Base-by-base conservation (phyloP, 345 rosid genomes). In the Excoecaria cochinchinensis region DNA sequence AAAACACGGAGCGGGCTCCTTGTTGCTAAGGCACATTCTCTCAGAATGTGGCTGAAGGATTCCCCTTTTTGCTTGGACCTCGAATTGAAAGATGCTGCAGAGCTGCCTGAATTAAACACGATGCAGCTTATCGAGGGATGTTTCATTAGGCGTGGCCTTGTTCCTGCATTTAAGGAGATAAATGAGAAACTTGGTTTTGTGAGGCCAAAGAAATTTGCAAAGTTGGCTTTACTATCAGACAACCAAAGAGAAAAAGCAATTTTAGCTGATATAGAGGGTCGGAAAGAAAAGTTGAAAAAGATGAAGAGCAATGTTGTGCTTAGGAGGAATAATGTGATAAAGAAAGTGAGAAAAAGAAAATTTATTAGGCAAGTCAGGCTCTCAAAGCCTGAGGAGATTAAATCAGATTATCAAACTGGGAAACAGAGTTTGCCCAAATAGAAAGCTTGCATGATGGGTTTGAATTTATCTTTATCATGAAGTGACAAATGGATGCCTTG, bases 31-130 rank as follows among this genome's bases (percentile, higher is more conserved):
- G 95, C 92, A 36, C 97, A 92, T 77, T 91, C 99, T 67, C 92
- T 95, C 46, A 86, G 90, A 77, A 95, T 95, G 99, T 95, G 99
- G 99, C 81, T 95, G 78, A 95, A 92, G 84, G 99, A 95, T 82
- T 92, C 97, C 5, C 97, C 97, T 0, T 95, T 95, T 82, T 95
- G 99, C 85, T 79, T 91, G 65, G 99, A 95, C 88, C 89, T 95
- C 11, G 97, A 95, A 81, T 77, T 95, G 69, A 95, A 90, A 82
- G 89, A 95, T 72, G 85, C 87, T 0, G 70, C 87, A 10, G 75
- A 88, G 38, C 89, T 92, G 64, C 97, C 95, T 0, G 91, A 90
- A 71, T 52, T 77, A 62, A 95, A 85, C 85, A 89, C 97, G 14
- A 87, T 92, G 95, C 90, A 89, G 79, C 89, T 95, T 71, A 79